phyloP scores from a whole-genome alignment of 2,329 filamentous ascomycete species.

The Dactylonectria estremocensis region DNA sequence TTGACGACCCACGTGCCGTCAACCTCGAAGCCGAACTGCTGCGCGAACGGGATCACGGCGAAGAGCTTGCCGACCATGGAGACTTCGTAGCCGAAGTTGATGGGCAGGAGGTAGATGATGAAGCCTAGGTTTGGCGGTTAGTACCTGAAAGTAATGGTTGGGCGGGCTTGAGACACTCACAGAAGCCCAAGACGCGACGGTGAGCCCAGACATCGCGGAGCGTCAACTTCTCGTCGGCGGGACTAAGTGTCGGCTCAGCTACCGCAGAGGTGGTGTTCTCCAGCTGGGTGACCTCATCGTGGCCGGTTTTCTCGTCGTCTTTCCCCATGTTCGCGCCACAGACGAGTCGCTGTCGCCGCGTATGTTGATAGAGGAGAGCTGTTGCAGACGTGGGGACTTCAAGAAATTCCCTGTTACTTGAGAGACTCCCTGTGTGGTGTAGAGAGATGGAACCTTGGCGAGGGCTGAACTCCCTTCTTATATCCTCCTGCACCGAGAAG shows the following conservation, averaged over 20 bases:
- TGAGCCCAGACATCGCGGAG: constrained; percentile 41
- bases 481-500: not conserved
- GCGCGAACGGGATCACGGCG: constrained; percentile 47
- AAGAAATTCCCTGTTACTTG: no score
- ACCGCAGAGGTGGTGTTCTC: constrained; percentile 17
- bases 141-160: not conserved
- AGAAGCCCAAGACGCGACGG: constrained; percentile 39
- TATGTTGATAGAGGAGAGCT: not conserved
- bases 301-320: not conserved
- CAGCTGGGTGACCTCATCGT: constrained; percentile 2
- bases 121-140: constrained; percentile 36
- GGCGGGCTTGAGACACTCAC: constrained; percentile 14
- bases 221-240: constrained; percentile 22
- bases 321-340: not conserved
- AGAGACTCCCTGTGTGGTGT: not conserved
- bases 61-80: constrained; percentile 50
- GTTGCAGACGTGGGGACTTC: not conserved
- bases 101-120: constrained; percentile 48
- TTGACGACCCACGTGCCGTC: constrained; percentile 38
- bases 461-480: not conserved
- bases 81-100: constrained; percentile 52
- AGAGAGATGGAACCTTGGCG: not conserved
- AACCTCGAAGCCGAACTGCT: constrained; percentile 44
- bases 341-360: not conserved
- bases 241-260: constrained; percentile 15